phyloP scores from a whole-genome alignment of 2,329 filamentous ascomycete genomes.

The Clonostachys rhizophaga region DNA sequence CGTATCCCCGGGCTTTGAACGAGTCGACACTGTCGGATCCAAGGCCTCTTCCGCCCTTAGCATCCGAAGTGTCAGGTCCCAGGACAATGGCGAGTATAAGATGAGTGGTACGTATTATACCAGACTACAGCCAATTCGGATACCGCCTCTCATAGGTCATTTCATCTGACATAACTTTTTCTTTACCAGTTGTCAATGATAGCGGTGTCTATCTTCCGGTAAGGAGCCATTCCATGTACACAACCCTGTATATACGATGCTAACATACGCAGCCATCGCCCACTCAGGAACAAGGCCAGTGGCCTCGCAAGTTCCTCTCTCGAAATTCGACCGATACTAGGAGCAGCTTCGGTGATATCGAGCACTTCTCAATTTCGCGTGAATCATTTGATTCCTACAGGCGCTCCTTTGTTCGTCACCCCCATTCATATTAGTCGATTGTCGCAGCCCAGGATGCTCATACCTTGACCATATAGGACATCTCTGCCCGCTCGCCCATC shows the following conservation, averaged over 20 bases:
- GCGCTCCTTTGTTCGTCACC: slow-evolving; percentile 75
- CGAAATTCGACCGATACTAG: slow-evolving; percentile 49
- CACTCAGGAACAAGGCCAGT: slow-evolving; percentile 76
- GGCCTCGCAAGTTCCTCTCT: slow-evolving; percentile 56
- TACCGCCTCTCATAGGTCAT: too few species aligned
- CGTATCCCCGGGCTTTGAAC: slow-evolving; percentile 44
- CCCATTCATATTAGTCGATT: neutral
- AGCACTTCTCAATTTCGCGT: slow-evolving; percentile 90
- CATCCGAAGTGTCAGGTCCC: slow-evolving; percentile 54
- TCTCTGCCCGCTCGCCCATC: slow-evolving; percentile 81
- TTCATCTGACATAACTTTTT: slow-evolving; percentile 13
- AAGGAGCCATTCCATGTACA: slow-evolving; percentile 23
- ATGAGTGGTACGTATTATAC: slow-evolving; percentile 61
- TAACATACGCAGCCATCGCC: slow-evolving; percentile 66
- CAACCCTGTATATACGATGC: slow-evolving; percentile 3
- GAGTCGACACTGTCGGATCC: slow-evolving; percentile 58
- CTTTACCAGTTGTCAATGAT: slow-evolving; percentile 78
- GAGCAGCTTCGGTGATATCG: slow-evolving; percentile 72
- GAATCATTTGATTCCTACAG: slow-evolving; percentile 97
- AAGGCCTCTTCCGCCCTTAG: slow-evolving; percentile 59
- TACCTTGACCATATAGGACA: slow-evolving; percentile 58
- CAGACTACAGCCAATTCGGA: neutral
- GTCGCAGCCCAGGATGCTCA: neutral
- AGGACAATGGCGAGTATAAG: slow-evolving; percentile 70
- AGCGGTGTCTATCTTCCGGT: slow-evolving; percentile 92